Conservation (phyloP, 768 basidiomycete genomes). For the Podaxis carcinomalis region DNA sequence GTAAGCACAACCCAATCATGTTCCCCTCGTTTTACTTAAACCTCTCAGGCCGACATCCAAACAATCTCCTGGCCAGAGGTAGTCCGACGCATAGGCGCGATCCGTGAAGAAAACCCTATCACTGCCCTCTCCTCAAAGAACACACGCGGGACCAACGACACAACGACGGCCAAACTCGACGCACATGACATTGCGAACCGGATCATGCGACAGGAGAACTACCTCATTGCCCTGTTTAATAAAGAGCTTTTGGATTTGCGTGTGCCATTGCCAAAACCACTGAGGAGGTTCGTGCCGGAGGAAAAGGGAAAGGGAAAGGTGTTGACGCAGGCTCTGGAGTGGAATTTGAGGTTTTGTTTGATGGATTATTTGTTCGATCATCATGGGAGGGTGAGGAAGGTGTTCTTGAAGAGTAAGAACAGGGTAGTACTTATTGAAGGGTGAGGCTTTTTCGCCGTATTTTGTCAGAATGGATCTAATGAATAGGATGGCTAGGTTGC, state of each 20-base stretch:
- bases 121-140: slow-evolving; percentile 75
- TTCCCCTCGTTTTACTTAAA: slow-evolving; percentile 9
- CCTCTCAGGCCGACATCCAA: slow-evolving; percentile 84
- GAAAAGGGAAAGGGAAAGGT: slow-evolving; percentile 69
- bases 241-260: slow-evolving; percentile 90
- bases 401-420: slow-evolving; percentile 86
- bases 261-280: slow-evolving; percentile 65
- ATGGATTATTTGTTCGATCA: slow-evolving; percentile 93
- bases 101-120: slow-evolving; percentile 90
- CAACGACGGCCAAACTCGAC: slow-evolving; percentile 83
- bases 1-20: slow-evolving; percentile 35
- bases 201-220: slow-evolving; percentile 98
- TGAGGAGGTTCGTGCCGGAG: slow-evolving; percentile 47
- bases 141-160: slow-evolving; percentile 47
- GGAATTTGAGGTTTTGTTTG: slow-evolving; percentile 95
- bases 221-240: slow-evolving; percentile 96
- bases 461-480: background rate
- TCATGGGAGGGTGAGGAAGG: slow-evolving; percentile 86
- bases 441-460: slow-evolving; percentile 34
- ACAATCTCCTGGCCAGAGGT: slow-evolving; percentile 97
- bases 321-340: slow-evolving; percentile 88
- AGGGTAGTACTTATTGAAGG: slow-evolving; percentile 74
- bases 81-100: slow-evolving; percentile 83
- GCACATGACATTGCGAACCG: slow-evolving; percentile 98
- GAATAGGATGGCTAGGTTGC: slow-evolving; percentile 46